Evolutionary conservation across 345 rosid genomes (phyloP).

Genomic region (Mangifera indica): DNA sequence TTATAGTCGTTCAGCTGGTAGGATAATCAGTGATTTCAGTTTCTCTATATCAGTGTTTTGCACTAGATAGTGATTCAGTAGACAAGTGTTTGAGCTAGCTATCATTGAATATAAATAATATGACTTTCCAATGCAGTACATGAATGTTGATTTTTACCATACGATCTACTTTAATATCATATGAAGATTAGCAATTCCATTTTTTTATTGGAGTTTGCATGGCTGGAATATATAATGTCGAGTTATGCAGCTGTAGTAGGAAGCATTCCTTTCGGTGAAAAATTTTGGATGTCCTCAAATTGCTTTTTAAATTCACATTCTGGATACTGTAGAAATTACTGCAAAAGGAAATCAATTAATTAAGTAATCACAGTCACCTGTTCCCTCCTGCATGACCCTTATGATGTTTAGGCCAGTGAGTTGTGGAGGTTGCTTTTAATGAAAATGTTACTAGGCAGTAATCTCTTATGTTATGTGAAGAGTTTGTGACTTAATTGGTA

Average conservation of each 20-base stretch:
- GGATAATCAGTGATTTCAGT: slow-evolving; percentile 5
- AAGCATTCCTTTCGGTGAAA: not conserved
- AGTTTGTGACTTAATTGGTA: not conserved
- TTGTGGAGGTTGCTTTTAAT: not conserved
- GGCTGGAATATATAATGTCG: not conserved
- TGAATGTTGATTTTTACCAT: not conserved
- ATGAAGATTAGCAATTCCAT: slow-evolving; percentile 1
- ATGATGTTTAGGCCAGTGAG: not conserved
- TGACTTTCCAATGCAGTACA: not conserved
- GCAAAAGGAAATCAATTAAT: not conserved
- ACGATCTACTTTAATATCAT: too few species aligned
- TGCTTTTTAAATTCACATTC: too few species aligned
- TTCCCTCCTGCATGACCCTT: not conserved
- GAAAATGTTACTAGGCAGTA: not conserved
- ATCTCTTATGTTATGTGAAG: not conserved
- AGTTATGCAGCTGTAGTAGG: not conserved
- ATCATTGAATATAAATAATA: not conserved
- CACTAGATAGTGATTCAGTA: slow-evolving; percentile 6
- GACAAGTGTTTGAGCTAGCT: not conserved
- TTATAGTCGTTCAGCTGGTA: slow-evolving; percentile 97
- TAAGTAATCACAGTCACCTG: not conserved
- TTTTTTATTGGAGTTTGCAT: not conserved
- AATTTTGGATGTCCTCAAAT: not conserved
- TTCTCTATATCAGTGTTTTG: not conserved
- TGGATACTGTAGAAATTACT: not conserved